Percentiles rank a stretch among this genome's conserved stretches.
phyloP scores from a whole-genome alignment of 2,329 filamentous ascomycete genomes.

The Aspergillus spinulosporus region DNA sequence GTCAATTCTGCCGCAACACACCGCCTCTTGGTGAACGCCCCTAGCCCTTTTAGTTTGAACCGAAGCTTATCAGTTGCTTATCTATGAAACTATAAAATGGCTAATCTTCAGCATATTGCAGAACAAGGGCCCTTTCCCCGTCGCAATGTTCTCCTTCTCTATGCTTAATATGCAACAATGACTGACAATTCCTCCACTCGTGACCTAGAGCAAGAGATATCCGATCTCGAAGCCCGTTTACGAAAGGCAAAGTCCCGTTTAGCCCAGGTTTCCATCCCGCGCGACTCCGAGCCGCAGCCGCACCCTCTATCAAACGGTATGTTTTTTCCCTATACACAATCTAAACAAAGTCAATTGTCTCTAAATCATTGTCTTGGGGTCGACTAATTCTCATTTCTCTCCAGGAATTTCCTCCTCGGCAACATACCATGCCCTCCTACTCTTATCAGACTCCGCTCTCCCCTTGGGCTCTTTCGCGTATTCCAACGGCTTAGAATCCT shows the following conservation, averaged over 20 bases:
- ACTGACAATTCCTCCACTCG: slow-evolving; percentile 20
- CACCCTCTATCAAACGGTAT: slow-evolving; percentile 15
- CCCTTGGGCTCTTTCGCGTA: slow-evolving; percentile 67
- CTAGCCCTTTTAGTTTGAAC: neutral
- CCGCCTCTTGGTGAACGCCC: neutral
- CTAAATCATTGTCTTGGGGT: neutral
- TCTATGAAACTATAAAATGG: neutral
- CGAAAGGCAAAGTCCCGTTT: slow-evolving; percentile 48
- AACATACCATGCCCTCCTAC: slow-evolving; percentile 56
- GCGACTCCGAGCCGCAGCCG: neutral
- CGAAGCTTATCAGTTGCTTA: slow-evolving; percentile 2
- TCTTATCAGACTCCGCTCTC: slow-evolving; percentile 65
- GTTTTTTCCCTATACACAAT: neutral
- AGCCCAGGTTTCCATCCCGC: slow-evolving; percentile 21
- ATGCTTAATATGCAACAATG: slow-evolving; percentile 22
- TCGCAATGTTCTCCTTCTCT: slow-evolving; percentile 6
- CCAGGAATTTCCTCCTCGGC: slow-evolving; percentile 11
- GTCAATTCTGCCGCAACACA: slow-evolving; percentile 7
- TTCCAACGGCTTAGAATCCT: slow-evolving; percentile 64
- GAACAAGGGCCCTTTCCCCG: neutral
- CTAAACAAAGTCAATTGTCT: neutral
- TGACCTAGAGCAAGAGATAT: slow-evolving; percentile 42
- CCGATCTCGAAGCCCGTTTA: slow-evolving; percentile 51
- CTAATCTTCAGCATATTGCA: neutral
- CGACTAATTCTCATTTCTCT: neutral